Conservation (phyloP, 2,329 filamentous ascomycete genomes). For the Pseudogymnoascus sp. region DNA sequence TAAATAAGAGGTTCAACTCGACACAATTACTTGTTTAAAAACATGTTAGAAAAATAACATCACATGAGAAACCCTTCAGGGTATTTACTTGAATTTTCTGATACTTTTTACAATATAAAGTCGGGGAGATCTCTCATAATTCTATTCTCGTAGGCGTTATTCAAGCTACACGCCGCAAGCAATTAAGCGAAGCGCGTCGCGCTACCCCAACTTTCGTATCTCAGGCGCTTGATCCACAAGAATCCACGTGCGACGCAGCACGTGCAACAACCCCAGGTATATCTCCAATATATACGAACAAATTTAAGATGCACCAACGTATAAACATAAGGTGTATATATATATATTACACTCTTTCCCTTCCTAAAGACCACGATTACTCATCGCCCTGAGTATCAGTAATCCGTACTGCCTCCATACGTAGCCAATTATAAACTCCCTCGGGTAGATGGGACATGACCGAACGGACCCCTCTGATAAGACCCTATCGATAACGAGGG, state of each 20-base stretch:
- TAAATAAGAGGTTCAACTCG: not conserved
- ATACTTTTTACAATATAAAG: not conserved
- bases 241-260: not conserved
- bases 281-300: not conserved
- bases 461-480: conserved; percentile 8
- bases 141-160: not conserved
- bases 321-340: not conserved
- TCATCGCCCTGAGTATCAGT: not conserved
- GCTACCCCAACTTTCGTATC: conserved; percentile 1
- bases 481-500: conserved; percentile 8
- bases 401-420: not conserved
- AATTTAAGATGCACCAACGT: not conserved
- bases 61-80: not conserved
- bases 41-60: no score
- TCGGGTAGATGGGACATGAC: conserved; percentile 1
- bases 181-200: conserved; percentile 1
- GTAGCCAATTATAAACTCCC: not conserved
- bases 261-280: not conserved
- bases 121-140: not conserved
- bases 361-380: not conserved
- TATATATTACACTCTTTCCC: not conserved
- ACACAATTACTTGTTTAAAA: not conserved
- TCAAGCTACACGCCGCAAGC: not conserved
- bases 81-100: not conserved
- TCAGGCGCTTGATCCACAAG: not conserved